Conservation (phyloP, 148 eudicot species). For the Heliosperma pusillum region DNA sequence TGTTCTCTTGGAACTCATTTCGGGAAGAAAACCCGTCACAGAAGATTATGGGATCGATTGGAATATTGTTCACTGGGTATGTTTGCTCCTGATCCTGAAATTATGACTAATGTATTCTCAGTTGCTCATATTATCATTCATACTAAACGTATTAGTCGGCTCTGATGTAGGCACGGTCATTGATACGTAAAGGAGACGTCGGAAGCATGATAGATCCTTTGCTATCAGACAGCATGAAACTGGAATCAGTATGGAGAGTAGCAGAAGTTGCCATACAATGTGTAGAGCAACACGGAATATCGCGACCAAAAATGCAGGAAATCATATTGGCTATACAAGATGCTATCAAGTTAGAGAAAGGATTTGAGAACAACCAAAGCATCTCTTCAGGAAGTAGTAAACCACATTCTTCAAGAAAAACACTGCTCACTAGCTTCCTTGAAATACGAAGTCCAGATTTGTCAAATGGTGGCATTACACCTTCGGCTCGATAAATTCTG, state of each 20-base stretch:
- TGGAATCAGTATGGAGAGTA: slow-evolving; percentile 89
- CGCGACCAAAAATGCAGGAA: slow-evolving; percentile 92
- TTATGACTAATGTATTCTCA: not conserved
- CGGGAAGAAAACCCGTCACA: slow-evolving; percentile 87
- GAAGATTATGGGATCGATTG: slow-evolving; percentile 77
- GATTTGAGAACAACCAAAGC: slow-evolving; percentile 40
- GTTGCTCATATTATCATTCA: not conserved
- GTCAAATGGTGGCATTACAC: slow-evolving; percentile 51
- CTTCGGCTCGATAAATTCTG: slow-evolving; percentile 65
- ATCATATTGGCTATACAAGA: slow-evolving; percentile 83
- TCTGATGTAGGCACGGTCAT: slow-evolving; percentile 69
- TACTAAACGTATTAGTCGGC: not conserved
- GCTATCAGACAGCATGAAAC: slow-evolving; percentile 45
- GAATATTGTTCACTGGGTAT: slow-evolving; percentile 98
- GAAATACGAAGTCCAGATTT: slow-evolving; percentile 83
- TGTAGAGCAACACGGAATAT: slow-evolving; percentile 55
- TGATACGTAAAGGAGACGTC: slow-evolving; percentile 87
- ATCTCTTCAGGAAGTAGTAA: slow-evolving; percentile 48
- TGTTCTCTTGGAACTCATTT: slow-evolving; percentile 81
- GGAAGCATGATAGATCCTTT: slow-evolving; percentile 78
- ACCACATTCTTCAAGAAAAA: slow-evolving; percentile 67
- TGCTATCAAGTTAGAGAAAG: slow-evolving; percentile 77
- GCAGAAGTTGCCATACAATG: slow-evolving; percentile 93
- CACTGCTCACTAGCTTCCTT: slow-evolving; percentile 84
- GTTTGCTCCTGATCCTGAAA: slow-evolving; percentile 14